Evolutionary conservation across 1,139 yeast species (phyloP).

Genomic region (Kurtzmaniella quercitrusa): DNA sequence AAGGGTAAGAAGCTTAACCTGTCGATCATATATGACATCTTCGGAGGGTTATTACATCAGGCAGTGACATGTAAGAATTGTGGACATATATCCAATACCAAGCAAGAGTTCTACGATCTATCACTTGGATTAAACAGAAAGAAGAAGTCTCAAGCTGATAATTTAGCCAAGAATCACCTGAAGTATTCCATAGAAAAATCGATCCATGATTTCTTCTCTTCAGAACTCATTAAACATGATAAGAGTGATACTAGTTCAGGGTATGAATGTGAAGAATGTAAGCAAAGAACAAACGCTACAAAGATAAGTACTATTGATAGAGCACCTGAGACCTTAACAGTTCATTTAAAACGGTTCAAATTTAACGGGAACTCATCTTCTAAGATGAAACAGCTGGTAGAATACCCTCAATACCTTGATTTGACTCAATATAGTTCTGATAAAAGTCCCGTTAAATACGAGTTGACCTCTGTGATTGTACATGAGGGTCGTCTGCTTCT

Average conservation of each 20-base stretch:
- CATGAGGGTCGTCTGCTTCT: constrained; percentile 93
- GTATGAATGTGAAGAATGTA: constrained; percentile 85
- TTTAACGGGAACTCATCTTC: constrained; percentile 74
- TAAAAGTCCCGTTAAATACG: constrained; percentile 55
- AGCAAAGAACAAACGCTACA: constrained; percentile 68
- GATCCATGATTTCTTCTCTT: constrained; percentile 73
- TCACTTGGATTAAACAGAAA: constrained; percentile 64
- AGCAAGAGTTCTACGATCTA: constrained; percentile 90
- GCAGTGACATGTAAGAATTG: constrained; percentile 79
- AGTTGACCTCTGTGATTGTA: constrained; percentile 78
- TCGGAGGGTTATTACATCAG: constrained; percentile 87
- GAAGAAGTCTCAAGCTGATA: constrained; percentile 16
- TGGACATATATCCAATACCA: constrained; percentile 77
- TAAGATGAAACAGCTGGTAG: constrained; percentile 82
- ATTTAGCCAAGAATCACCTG: constrained; percentile 11
- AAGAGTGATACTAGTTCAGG: constrained; percentile 57
- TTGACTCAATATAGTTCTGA: constrained; percentile 57
- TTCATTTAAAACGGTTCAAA: constrained; percentile 87
- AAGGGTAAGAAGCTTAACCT: constrained; percentile 77
- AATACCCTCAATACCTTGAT: constrained; percentile 75
- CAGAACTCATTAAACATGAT: constrained; percentile 69
- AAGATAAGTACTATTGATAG: constrained; percentile 71
- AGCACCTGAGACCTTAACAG: constrained; percentile 83
- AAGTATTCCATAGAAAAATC: constrained; percentile 69
- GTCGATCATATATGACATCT: constrained; percentile 84